Conservation (phyloP, 2,329 filamentous ascomycete species). For the Calonectria crousiana region DNA sequence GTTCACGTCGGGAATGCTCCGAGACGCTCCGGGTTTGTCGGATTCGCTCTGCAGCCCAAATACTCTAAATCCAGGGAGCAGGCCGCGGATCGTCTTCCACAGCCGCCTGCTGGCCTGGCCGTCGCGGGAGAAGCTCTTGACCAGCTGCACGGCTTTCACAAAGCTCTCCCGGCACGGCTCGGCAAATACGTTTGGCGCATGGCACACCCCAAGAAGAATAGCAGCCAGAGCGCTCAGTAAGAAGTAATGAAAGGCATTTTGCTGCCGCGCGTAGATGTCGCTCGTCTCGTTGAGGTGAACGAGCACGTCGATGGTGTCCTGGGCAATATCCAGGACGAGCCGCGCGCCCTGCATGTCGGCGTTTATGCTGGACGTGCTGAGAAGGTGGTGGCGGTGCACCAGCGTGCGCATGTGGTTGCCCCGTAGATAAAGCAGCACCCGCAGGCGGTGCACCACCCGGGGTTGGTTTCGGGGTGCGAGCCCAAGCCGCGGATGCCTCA, state of each 20-base stretch:
- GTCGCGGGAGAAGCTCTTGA: slow-evolving; percentile 49
- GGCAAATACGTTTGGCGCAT: slow-evolving; percentile 57
- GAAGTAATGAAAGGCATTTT: slow-evolving; percentile 46
- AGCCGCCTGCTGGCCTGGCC: slow-evolving; percentile 48
- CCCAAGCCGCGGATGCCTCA: slow-evolving; percentile 53
- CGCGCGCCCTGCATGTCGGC: slow-evolving; percentile 50
- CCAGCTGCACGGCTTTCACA: slow-evolving; percentile 46
- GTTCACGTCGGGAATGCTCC: background rate
- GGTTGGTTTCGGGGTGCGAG: slow-evolving; percentile 47
- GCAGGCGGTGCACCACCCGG: slow-evolving; percentile 54
- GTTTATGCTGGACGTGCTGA: slow-evolving; percentile 52
- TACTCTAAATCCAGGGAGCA: slow-evolving; percentile 47
- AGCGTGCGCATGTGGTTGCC: slow-evolving; percentile 60
- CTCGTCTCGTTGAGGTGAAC: slow-evolving; percentile 44
- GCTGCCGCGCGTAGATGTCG: slow-evolving; percentile 45
- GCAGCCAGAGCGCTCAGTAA: slow-evolving; percentile 45
- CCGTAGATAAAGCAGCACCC: slow-evolving; percentile 57
- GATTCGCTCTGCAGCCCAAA: slow-evolving; percentile 40
- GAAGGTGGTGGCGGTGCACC: slow-evolving; percentile 57
- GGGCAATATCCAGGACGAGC: slow-evolving; percentile 51
- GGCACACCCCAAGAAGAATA: slow-evolving; percentile 53
- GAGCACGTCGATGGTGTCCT: slow-evolving; percentile 44
- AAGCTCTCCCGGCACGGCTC: slow-evolving; percentile 50
- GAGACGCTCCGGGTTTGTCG: slow-evolving; percentile 2
- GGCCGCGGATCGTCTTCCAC: slow-evolving; percentile 51